A percentile compares a stretch with the other conserved stretches of the same genome.
phyloP scores from a whole-genome alignment of 2,329 filamentous ascomycete species.

The Colletotrichum caudatum region DNA sequence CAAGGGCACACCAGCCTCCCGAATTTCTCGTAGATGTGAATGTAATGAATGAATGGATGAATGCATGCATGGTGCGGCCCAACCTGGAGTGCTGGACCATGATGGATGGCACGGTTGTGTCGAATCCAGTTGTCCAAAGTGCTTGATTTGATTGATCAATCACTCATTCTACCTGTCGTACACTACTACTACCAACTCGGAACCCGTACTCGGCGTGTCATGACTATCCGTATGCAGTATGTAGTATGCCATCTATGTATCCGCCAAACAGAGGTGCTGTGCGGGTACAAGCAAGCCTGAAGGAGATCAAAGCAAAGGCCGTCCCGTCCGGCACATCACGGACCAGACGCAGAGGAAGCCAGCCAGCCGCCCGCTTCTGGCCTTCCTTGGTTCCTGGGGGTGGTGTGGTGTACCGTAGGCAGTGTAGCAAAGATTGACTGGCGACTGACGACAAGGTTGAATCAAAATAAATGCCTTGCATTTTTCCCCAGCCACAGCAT shows the following conservation, averaged over 20 bases:
- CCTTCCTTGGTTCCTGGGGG: slow-evolving; percentile 21
- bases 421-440: background rate
- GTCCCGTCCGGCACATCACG: slow-evolving; percentile 20
- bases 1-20: slow-evolving; percentile 8
- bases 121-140: background rate
- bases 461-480: background rate
- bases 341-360: background rate
- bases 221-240: too few relatives aligned
- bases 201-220: background rate
- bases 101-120: slow-evolving; percentile 9
- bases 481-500: slow-evolving; percentile 38
- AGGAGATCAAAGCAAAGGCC: background rate
- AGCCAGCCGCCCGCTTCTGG: slow-evolving; percentile 18
- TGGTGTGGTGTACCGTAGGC: too few relatives aligned
- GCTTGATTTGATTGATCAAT: too few relatives aligned
- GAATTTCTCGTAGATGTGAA: slow-evolving; percentile 3
- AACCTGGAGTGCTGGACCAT: background rate
- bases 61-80: background rate
- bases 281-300: background rate
- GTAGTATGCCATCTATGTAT: too few relatives aligned
- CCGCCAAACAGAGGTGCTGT: too few relatives aligned
- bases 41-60: too few relatives aligned
- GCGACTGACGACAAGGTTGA: background rate
- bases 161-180: too few relatives aligned
- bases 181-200: background rate